Evolutionary conservation across 495 filamentous ascomycete genomes (phyloP).

Genomic region (Niebla homalea): DNA sequence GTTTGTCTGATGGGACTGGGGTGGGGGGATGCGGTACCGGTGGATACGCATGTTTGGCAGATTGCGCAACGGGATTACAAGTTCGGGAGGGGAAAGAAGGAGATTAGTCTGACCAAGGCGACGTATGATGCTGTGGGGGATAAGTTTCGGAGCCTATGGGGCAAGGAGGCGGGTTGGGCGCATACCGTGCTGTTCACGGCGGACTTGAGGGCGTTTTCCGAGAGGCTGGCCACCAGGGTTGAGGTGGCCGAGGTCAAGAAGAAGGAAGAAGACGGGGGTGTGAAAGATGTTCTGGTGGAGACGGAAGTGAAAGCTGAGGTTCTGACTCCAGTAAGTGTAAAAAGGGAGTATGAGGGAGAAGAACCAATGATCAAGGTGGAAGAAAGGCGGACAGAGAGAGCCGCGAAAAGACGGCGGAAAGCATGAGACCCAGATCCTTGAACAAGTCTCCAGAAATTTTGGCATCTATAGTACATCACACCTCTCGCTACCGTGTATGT

Average conservation of each 20-base stretch:
- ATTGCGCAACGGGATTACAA: constrained; percentile 93
- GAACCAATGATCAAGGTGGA: constrained; percentile 17
- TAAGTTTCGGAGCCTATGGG: constrained; percentile 85
- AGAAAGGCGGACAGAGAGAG: constrained; percentile 5
- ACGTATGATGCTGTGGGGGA: constrained; percentile 85
- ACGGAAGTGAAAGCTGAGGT: constrained; percentile 12
- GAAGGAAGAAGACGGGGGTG: constrained; percentile 21
- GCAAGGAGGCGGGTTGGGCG: constrained; percentile 89
- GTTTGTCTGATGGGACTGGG: constrained; percentile 93
- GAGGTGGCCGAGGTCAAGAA: constrained; percentile 31
- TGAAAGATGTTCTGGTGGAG: constrained; percentile 17
- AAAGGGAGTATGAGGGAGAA: constrained; percentile 21
- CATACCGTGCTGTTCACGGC: constrained; percentile 95
- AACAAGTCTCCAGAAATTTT: constrained; percentile 2
- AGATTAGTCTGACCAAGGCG: constrained; percentile 62
- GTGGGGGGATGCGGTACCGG: constrained; percentile 89
- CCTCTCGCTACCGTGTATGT: constrained; percentile 32
- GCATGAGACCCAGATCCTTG: neutral
- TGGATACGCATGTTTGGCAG: constrained; percentile 98
- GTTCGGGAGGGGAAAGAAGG: constrained; percentile 73
- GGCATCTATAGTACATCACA: constrained; percentile 6
- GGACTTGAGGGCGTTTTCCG: constrained; percentile 73
- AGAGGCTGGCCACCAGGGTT: constrained; percentile 33
- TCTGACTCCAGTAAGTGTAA: constrained; percentile 15
- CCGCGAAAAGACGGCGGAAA: constrained; percentile 11